These are phyloP conservation scores for Pseudozyma flocculosa DNA, from an alignment of 1,284 basidiomycete genomes.

Conservation along the genomic window DNA sequence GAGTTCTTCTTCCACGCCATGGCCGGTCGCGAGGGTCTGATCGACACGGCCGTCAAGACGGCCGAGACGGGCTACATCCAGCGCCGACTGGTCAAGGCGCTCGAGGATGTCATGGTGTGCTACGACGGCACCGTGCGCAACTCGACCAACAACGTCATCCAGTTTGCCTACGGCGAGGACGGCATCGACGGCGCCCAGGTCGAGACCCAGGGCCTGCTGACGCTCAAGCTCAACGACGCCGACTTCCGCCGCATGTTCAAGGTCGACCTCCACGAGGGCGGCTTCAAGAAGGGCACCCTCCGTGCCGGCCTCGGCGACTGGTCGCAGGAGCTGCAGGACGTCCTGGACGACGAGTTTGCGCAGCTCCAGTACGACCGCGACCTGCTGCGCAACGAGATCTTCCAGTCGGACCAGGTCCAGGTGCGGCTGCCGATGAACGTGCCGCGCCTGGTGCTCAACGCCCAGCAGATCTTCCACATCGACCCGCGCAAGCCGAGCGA, in stretches of 20 bases:
- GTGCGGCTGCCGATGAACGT: constrained; percentile 70
- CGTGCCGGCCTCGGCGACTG: constrained; percentile 96
- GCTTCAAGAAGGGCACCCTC: constrained; percentile 67
- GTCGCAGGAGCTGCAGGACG: constrained; percentile 75
- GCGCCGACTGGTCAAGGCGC: constrained; percentile 92
- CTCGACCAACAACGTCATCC: constrained; percentile 72
- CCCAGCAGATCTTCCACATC: constrained; percentile 95
- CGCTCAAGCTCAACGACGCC: constrained; percentile 76
- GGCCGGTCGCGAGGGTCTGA: constrained; percentile 98
- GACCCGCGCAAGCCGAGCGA: constrained; percentile 90
- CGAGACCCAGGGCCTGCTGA: constrained; percentile 89
- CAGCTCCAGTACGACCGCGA: constrained; percentile 76
- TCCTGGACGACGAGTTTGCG: constrained; percentile 83
- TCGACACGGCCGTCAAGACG: constrained; percentile 99
- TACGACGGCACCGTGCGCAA: constrained; percentile 98
- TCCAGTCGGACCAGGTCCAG: constrained; percentile 69
- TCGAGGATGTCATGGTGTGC: constrained; percentile 95
- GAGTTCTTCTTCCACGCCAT: constrained; percentile 99
- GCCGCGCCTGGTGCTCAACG: constrained; percentile 90
- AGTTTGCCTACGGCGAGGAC: constrained; percentile 97
- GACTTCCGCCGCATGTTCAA: constrained; percentile 88
- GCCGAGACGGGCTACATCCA: constrained; percentile 99
- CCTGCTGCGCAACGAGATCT: constrained; percentile 77
- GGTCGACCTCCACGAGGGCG: constrained; percentile 73
- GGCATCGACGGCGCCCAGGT: constrained; percentile 98